Percentiles rank a stretch among this genome's conserved stretches.
Evolutionary conservation across 495 filamentous ascomycete genomes (phyloP).

Genomic region (Sabuloglossum arenarium): DNA sequence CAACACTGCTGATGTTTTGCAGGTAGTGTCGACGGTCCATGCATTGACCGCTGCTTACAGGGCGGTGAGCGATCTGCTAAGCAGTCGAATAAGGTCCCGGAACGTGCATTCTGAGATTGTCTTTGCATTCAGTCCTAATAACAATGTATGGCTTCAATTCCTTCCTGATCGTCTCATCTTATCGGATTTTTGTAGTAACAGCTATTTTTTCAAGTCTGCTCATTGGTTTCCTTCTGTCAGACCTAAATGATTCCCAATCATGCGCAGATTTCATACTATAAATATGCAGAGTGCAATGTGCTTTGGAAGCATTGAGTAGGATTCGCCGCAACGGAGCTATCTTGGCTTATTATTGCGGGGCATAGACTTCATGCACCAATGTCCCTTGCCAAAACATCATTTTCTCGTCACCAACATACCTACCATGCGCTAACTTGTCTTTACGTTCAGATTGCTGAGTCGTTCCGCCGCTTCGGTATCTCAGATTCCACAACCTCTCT

Average conservation of each 20-base stretch:
- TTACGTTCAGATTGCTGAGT: conserved; percentile 54
- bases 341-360: not conserved
- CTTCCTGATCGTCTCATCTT: not conserved
- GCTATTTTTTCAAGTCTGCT: no score
- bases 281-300: not conserved
- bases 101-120: conserved; percentile 94
- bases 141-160: conserved; percentile 39
- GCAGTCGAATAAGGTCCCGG: conserved; percentile 44
- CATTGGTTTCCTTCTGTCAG: not conserved
- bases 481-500: conserved; percentile 43
- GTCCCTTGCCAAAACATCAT: not conserved
- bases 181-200: no score
- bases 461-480: conserved; percentile 76
- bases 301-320: not conserved
- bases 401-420: not conserved
- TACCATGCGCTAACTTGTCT: not conserved
- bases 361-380: no score
- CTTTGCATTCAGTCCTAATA: conserved; percentile 57
- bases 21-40: conserved; percentile 50
- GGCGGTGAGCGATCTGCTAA: conserved; percentile 44
- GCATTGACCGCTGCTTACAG: conserved; percentile 57
- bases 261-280: not conserved
- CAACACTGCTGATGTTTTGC: conserved; percentile 4
- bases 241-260: not conserved
- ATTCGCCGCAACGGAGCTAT: not conserved